Conservation (phyloP, 495 filamentous ascomycete genomes). For the Daldinia decipiens region DNA sequence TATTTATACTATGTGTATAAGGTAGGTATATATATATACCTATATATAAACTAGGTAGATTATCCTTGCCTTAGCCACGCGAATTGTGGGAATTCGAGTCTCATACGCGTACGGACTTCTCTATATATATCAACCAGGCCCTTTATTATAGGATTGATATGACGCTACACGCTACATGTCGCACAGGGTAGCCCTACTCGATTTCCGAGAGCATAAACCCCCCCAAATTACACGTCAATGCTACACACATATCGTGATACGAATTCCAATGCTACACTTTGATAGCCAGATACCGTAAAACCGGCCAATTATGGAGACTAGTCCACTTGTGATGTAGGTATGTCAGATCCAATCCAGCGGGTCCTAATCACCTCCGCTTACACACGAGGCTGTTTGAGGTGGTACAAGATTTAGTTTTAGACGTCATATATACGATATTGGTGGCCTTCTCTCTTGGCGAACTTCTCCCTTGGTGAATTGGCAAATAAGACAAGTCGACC, state of each 20-base stretch:
- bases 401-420: too few relatives aligned
- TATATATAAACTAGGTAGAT: constrained; percentile 2
- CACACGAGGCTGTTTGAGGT: too few relatives aligned
- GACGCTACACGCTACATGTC: not conserved
- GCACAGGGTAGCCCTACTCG: not conserved
- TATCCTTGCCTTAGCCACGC: not conserved
- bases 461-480: too few relatives aligned
- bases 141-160: not conserved
- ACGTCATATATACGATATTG: too few relatives aligned
- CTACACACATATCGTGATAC: not conserved
- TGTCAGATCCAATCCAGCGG: not conserved
- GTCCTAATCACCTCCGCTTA: not conserved
- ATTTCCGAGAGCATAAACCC: not conserved
- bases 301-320: not conserved
- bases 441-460: too few relatives aligned
- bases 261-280: not conserved
- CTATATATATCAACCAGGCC: not conserved
- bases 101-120: too few relatives aligned
- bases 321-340: not conserved
- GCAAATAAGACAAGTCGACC: too few relatives aligned
- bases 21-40: not conserved
- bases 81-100: not conserved
- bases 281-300: not conserved
- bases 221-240: not conserved
- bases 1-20: constrained; percentile 7